Evolutionary conservation across 805 yeast species (phyloP), one percentile per base, ranked within the genome.

Genomic region (Kuraishia capsulata): DNA sequence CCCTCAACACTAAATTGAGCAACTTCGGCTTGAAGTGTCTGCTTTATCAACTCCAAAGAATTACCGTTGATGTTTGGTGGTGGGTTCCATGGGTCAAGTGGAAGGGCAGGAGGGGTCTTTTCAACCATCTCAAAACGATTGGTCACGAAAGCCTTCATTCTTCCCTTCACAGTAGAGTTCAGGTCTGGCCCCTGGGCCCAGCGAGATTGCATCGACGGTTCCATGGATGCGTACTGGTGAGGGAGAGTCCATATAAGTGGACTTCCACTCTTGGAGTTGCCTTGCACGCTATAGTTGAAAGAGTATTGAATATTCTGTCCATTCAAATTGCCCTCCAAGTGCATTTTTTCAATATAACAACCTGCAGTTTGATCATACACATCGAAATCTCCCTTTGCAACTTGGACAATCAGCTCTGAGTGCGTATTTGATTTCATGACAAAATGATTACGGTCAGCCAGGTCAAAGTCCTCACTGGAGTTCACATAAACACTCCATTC

Each of bases 401-500:
- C 51, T 41, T 16, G 53, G 31, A 37, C 54, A 48, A 20, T 49
- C 2, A 70, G 61, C 25, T 66, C 65, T 2, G 69, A 53, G 34
- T 57, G 50, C 23, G 64, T 42, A 76, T 57, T 33, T 64, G 31
- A 28, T 17, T 14, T 28, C 31, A 28, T 28, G 13, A 28, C 31
- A 13, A 28, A 14, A 13, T 28, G 46, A 38, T 52, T 42, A 8
- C 51, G 34, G 35, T 52, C 51, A 17, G 44, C 39, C 28, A 49
- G 42, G 4, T 50, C 49, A 38, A 56, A 50, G 26, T 44, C 43
- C 36, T 63, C 48, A 37, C 17, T 14, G 13, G 8, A 14, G 17
- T 14, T 14, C 9, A 76, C 76, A 48, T 81, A 86, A 26, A 85
- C 60, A n/a, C 76, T 62, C 92, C 95, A 86, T 13, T 56, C 64